A percentile compares a stretch with the other conserved stretches of the same genome.
Evolutionary conservation across 805 yeast species (phyloP).

Genomic region (Groenewaldozyma salmanticensis): DNA sequence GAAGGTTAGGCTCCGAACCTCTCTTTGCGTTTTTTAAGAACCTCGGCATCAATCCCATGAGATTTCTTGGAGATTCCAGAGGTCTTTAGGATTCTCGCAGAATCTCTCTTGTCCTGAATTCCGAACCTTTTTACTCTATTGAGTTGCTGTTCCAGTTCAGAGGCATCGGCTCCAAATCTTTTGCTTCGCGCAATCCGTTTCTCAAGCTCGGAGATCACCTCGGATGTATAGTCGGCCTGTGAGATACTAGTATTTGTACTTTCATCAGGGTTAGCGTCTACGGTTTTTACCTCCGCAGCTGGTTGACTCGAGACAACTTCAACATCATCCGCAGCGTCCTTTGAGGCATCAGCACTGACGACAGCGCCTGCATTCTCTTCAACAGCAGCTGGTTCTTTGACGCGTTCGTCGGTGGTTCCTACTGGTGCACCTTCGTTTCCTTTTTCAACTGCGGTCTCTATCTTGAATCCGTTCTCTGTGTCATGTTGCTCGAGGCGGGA

Average conservation of each 20-base stretch:
- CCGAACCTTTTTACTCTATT: slow-evolving; percentile 80
- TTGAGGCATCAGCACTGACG: slow-evolving; percentile 2
- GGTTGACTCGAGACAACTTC: slow-evolving; percentile 1
- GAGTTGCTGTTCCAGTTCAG: slow-evolving; percentile 51
- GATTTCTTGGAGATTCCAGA: background rate
- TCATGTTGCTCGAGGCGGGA: slow-evolving; percentile 55
- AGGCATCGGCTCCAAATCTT: slow-evolving; percentile 56
- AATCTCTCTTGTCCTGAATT: slow-evolving; percentile 6
- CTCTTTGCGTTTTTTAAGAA: slow-evolving; percentile 15
- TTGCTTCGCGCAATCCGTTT: slow-evolving; percentile 63
- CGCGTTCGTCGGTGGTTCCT: background rate
- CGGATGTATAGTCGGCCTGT: slow-evolving; percentile 26
- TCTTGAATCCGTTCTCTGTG: slow-evolving; percentile 25
- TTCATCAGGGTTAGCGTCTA: slow-evolving; percentile 16
- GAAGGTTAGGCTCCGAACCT: too few relatives aligned
- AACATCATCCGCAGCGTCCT: slow-evolving; percentile 1
- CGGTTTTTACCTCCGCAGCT: slow-evolving; percentile 2
- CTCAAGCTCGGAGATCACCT: slow-evolving; percentile 56
- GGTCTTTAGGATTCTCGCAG: slow-evolving; percentile 4
- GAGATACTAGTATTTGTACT: too few relatives aligned
- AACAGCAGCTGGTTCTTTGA: background rate
- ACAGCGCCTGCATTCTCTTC: slow-evolving; percentile 1
- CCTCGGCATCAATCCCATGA: slow-evolving; percentile 13
- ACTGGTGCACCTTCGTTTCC: too few relatives aligned
- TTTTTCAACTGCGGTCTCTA: too few relatives aligned